phyloP scores from a whole-genome alignment of 2,329 filamentous ascomycete genomes.

The Penicillium sp. region DNA sequence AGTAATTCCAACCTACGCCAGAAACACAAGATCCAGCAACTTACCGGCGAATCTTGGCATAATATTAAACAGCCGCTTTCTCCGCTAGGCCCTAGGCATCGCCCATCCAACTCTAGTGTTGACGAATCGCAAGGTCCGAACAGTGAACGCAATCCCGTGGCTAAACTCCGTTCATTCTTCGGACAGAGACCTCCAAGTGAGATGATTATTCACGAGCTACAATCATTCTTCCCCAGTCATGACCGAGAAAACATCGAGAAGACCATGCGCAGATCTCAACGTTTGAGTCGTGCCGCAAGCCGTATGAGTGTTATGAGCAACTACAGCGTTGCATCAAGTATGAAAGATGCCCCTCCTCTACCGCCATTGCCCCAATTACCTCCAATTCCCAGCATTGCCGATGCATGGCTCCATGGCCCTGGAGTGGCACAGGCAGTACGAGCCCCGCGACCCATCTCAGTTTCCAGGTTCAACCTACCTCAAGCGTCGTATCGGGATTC shows the following conservation, averaged over 20 bases:
- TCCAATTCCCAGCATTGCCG: slow-evolving; percentile 91
- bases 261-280: slow-evolving; percentile 85
- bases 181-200: slow-evolving; percentile 92
- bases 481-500: slow-evolving; percentile 76
- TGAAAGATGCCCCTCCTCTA: slow-evolving; percentile 73
- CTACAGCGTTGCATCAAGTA: slow-evolving; percentile 84
- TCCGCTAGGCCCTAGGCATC: slow-evolving; percentile 53
- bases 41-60: slow-evolving; percentile 83
- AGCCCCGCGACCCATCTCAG: slow-evolving; percentile 58
- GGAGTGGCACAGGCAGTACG: slow-evolving; percentile 53
- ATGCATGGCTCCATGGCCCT: slow-evolving; percentile 70
- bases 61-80: slow-evolving; percentile 84
- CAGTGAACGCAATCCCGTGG: slow-evolving; percentile 36
- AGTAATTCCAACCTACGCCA: slow-evolving; percentile 67
- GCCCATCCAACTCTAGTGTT: slow-evolving; percentile 25
- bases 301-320: slow-evolving; percentile 92
- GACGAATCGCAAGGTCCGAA: slow-evolving; percentile 28
- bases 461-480: slow-evolving; percentile 57
- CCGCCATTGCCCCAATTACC: slow-evolving; percentile 25
- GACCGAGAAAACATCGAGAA: slow-evolving; percentile 92
- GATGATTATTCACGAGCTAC: slow-evolving; percentile 92
- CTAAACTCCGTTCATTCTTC: slow-evolving; percentile 65
- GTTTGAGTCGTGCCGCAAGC: slow-evolving; percentile 88
- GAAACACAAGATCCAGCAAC: slow-evolving; percentile 81
- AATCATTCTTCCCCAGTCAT: slow-evolving; percentile 96